These are phyloP conservation scores for Tuber aestivum DNA, from an alignment of 495 filamentous ascomycete genomes.

Conservation along the genomic window DNA sequence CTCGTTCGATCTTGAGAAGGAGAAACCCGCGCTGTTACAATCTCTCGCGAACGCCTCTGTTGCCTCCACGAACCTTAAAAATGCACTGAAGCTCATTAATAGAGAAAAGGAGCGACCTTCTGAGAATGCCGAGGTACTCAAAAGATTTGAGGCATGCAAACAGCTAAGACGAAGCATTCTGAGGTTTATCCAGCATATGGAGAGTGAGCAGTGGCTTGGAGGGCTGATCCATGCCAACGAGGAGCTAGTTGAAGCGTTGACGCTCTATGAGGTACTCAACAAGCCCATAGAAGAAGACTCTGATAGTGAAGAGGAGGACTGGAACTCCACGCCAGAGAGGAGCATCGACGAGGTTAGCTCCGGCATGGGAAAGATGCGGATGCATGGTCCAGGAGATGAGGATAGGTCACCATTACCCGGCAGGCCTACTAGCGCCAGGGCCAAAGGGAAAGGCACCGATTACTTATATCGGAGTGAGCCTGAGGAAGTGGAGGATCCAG, in stretches of 20 bases:
- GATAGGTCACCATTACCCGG: constrained; percentile 48
- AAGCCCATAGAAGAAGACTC: constrained; percentile 95
- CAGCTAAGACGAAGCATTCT: constrained; percentile 72
- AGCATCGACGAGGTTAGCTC: constrained; percentile 49
- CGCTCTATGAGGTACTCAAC: constrained; percentile 90
- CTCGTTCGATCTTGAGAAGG: constrained; percentile 75
- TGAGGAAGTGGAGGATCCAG: constrained; percentile 56
- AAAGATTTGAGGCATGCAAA: constrained; percentile 82
- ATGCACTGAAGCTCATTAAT: constrained; percentile 84
- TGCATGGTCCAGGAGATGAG: constrained; percentile 37
- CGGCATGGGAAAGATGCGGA: constrained; percentile 45
- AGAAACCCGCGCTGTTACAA: constrained; percentile 76
- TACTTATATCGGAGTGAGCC: constrained; percentile 50
- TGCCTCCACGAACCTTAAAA: constrained; percentile 82
- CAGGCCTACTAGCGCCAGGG: constrained; percentile 39
- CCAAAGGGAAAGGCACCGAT: constrained; percentile 45
- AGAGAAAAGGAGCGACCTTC: constrained; percentile 82
- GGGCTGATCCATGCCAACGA: constrained; percentile 76
- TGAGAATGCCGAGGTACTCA: constrained; percentile 67
- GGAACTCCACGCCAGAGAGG: constrained; percentile 52
- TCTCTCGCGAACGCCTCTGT: constrained; percentile 79
- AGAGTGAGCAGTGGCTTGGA: constrained; percentile 74
- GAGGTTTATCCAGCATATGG: constrained; percentile 82
- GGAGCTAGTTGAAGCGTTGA: constrained; percentile 80
- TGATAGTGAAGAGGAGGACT: constrained; percentile 72